These are phyloP conservation scores for Saururus chinensis DNA, from an alignment of 164 flowering plant genomes.

Conservation along the genomic window DNA sequence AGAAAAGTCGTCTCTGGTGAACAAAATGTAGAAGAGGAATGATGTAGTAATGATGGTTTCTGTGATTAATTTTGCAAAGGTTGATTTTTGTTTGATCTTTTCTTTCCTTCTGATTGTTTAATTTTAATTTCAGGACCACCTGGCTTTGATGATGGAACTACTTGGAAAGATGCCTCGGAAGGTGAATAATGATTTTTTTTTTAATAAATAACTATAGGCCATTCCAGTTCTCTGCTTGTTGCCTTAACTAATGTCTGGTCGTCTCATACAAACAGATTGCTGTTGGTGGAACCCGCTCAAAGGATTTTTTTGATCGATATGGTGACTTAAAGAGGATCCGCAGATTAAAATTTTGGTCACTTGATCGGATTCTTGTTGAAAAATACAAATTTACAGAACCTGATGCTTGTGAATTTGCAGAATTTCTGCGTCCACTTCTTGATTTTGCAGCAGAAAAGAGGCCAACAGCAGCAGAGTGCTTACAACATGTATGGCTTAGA, in stretches of 20 bases:
- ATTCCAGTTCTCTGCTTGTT: background rate
- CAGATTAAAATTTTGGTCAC: constrained; percentile 62
- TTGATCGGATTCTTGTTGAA: constrained; percentile 57
- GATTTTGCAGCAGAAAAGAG: constrained; percentile 92
- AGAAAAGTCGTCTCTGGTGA: too few relatives aligned
- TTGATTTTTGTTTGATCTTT: background rate
- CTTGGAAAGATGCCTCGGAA: constrained; percentile 93
- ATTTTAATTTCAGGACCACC: constrained; percentile 66
- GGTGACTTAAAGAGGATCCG: constrained; percentile 90
- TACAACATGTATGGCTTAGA: constrained; percentile 79
- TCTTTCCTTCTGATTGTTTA: background rate
- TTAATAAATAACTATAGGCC: background rate
- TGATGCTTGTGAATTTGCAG: constrained; percentile 71
- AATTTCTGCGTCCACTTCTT: constrained; percentile 63
- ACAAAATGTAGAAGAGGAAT: background rate
- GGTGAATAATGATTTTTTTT: constrained; percentile 28
- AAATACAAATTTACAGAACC: constrained; percentile 52
- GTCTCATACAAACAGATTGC: constrained; percentile 45
- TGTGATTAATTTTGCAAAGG: background rate
- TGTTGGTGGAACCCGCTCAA: constrained; percentile 61
- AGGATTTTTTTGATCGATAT: constrained; percentile 79
- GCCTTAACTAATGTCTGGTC: constrained; percentile 7
- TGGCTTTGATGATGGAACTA: constrained; percentile 95
- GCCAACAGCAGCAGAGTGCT: constrained; percentile 79
- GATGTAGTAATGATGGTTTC: too few relatives aligned